phyloP scores from a whole-genome alignment of 139 green algal genomes.

The Zygnema cylindricum region DNA sequence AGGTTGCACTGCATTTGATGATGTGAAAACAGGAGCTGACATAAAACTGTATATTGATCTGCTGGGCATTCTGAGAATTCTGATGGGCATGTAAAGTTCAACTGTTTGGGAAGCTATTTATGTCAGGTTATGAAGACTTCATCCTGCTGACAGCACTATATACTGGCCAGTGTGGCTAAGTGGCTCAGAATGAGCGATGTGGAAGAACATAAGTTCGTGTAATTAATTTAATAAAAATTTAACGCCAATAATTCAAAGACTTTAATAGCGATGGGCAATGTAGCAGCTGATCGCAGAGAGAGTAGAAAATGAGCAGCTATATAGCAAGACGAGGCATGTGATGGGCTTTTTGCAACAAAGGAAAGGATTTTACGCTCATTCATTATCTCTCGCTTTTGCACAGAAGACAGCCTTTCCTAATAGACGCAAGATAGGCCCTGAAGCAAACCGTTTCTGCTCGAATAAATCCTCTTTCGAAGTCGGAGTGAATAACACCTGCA shows the following conservation, averaged over 20 bases:
- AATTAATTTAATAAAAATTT: neutral
- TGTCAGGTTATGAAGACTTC: too few relatives aligned
- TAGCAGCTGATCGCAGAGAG: conserved; percentile 5
- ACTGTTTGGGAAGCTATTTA: too few relatives aligned
- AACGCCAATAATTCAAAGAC: neutral
- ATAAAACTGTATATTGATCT: neutral
- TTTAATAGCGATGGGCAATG: neutral
- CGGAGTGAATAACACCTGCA: conserved; percentile 94
- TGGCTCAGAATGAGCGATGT: too few relatives aligned
- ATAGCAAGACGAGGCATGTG: neutral
- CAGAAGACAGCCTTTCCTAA: too few relatives aligned
- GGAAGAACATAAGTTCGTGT: too few relatives aligned
- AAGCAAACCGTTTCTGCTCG: conserved; percentile 88
- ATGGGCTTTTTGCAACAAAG: too few relatives aligned
- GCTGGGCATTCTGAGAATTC: neutral
- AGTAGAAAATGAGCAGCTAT: conserved; percentile 7
- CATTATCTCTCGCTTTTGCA: too few relatives aligned
- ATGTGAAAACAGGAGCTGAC: neutral
- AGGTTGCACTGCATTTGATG: neutral
- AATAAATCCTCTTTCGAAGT: conserved; percentile 99
- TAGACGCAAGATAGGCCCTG: too few relatives aligned
- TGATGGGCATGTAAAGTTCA: neutral
- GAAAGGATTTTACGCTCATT: too few relatives aligned
- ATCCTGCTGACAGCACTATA: too few relatives aligned
- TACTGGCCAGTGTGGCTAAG: too few relatives aligned